These are phyloP conservation scores for Bidens hawaiensis DNA, from an alignment of 140 eudicot species.

Conservation along the genomic window DNA sequence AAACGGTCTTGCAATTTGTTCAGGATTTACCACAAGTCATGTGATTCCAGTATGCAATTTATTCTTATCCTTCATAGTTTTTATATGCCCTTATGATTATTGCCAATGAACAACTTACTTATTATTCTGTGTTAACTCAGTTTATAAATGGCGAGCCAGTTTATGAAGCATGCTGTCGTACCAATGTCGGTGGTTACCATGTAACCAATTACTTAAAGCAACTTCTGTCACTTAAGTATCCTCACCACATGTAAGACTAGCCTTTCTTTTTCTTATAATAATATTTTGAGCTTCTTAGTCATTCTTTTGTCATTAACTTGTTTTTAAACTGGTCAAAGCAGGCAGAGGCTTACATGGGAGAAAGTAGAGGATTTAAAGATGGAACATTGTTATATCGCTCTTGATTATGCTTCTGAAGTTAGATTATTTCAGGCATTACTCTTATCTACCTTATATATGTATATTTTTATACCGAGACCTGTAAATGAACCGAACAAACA, in stretches of 20 bases:
- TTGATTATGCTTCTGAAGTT: constrained; percentile 80
- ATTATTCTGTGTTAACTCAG: constrained; percentile 32
- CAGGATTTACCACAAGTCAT: constrained; percentile 92
- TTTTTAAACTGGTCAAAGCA: constrained; percentile 24
- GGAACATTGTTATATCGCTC: constrained; percentile 93
- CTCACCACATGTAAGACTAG: constrained; percentile 75
- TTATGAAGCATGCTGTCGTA: constrained; percentile 90
- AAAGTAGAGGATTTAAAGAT: constrained; percentile 94
- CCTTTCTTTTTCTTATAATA: neutral
- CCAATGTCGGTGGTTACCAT: constrained; percentile 97
- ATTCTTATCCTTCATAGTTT: neutral
- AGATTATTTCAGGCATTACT: constrained; percentile 66
- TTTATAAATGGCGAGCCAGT: constrained; percentile 93
- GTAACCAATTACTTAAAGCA: constrained; percentile 94
- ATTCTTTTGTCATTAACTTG: constrained; percentile 4
- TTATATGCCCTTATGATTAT: neutral
- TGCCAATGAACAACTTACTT: neutral
- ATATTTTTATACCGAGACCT: neutral
- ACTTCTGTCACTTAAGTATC: constrained; percentile 89
- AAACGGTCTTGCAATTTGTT: constrained; percentile 81
- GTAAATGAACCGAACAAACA: too few relatives aligned
- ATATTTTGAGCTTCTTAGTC: neutral
- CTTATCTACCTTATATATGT: neutral
- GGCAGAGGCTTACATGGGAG: constrained; percentile 94
- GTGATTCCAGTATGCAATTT: constrained; percentile 71